Percentiles rank a stretch among this genome's conserved stretches.
phyloP scores from a whole-genome alignment of 2,329 filamentous ascomycete genomes.

The Calonectria henricotiae region DNA sequence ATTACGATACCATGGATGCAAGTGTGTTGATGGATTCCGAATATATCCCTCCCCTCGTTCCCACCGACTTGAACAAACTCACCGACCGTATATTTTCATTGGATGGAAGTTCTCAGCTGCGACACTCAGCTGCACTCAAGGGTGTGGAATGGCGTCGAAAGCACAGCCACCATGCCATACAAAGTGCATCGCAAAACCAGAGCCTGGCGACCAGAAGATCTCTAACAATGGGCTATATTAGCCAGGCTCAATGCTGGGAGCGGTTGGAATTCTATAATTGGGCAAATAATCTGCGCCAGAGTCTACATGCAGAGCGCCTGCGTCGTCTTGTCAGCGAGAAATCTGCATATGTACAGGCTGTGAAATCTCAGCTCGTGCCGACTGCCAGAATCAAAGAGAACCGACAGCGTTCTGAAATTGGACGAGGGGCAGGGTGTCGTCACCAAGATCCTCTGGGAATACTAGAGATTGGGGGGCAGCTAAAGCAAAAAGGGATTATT shows the following conservation, averaged over 20 bases:
- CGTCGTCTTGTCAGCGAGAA: slow-evolving; percentile 46
- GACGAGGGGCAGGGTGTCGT: slow-evolving; percentile 37
- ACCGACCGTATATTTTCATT: slow-evolving; percentile 84
- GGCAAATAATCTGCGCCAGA: slow-evolving; percentile 59
- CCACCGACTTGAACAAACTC: slow-evolving; percentile 81
- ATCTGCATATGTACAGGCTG: slow-evolving; percentile 30
- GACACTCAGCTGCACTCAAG: slow-evolving; percentile 88
- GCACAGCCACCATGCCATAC: slow-evolving; percentile 45
- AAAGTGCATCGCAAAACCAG: slow-evolving; percentile 43
- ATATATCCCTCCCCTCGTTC: slow-evolving; percentile 85
- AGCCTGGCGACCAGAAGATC: slow-evolving; percentile 40
- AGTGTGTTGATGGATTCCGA: slow-evolving; percentile 94
- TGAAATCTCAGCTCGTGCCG: slow-evolving; percentile 47
- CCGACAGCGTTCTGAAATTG: slow-evolving; percentile 25
- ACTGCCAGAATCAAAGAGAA: slow-evolving; percentile 28
- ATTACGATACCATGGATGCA: slow-evolving; percentile 91
- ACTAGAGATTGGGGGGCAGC: slow-evolving; percentile 77
- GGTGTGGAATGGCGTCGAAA: slow-evolving; percentile 79
- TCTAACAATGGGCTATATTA: slow-evolving; percentile 41
- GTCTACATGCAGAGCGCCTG: slow-evolving; percentile 56
- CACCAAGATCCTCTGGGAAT: slow-evolving; percentile 86
- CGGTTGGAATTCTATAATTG: slow-evolving; percentile 58
- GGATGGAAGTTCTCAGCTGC: slow-evolving; percentile 85
- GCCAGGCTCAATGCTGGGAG: slow-evolving; percentile 50
- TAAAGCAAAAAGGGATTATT: slow-evolving; percentile 77